phyloP scores from a whole-genome alignment of 1,284 basidiomycete genomes.

The Lignosus rhinocerotis region DNA sequence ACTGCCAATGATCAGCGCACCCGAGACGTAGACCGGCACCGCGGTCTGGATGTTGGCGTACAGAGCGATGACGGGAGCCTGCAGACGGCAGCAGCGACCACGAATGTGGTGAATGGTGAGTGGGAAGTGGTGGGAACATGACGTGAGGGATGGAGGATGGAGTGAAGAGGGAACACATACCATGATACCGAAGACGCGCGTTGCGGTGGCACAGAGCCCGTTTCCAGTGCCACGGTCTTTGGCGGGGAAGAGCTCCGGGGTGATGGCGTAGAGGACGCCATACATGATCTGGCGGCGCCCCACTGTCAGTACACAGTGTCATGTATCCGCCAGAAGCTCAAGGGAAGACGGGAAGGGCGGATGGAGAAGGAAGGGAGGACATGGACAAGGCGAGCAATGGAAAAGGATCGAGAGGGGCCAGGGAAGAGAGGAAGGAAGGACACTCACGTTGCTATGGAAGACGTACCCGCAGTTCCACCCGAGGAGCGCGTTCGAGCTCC shows the following conservation, averaged over 20 bases:
- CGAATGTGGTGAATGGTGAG: not conserved
- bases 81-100: not conserved
- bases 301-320: not conserved
- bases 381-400: too few species aligned
- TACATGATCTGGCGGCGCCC: conserved; percentile 59
- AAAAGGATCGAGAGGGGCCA: conserved; percentile 15
- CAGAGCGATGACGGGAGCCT: conserved; percentile 75
- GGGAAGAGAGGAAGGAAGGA: not conserved
- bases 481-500: conserved; percentile 64
- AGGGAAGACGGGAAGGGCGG: conserved; percentile 13
- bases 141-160: conserved; percentile 8
- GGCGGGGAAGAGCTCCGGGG: conserved; percentile 74
- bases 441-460: conserved; percentile 56
- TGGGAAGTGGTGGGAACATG: not conserved
- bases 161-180: conserved; percentile 40
- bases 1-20: conserved; percentile 66
- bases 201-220: conserved; percentile 55
- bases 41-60: conserved; percentile 66
- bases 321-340: too few species aligned
- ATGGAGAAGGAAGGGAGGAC: not conserved
- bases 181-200: conserved; percentile 62
- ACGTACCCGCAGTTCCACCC: conserved; percentile 65
- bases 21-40: conserved; percentile 78
- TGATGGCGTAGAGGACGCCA: conserved; percentile 71
- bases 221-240: conserved; percentile 70